Conservation (phyloP, 1,139 yeast species). For the Pichia inconspicua region DNA sequence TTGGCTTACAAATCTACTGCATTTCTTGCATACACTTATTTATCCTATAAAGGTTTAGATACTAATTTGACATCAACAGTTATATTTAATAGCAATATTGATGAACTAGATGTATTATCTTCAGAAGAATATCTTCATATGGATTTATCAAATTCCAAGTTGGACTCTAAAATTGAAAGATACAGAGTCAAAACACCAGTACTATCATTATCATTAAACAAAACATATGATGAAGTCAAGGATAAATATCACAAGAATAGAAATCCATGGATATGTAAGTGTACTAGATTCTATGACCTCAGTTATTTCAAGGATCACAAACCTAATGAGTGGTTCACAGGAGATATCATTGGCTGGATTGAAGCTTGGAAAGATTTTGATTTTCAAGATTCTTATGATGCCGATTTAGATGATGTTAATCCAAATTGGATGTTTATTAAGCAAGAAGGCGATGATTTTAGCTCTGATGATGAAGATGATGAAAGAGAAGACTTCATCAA, state of each 20-base stretch:
- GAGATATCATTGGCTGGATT: conserved; percentile 55
- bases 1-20: conserved; percentile 1
- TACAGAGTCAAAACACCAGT: conserved; percentile 55
- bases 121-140: conserved; percentile 45
- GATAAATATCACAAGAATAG: conserved; percentile 24
- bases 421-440: conserved; percentile 1
- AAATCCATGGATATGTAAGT: conserved; percentile 49
- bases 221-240: conserved; percentile 37
- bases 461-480: conserved; percentile 38
- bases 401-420: background rate
- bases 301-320: conserved; percentile 53
- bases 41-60: conserved; percentile 58
- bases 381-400: conserved; percentile 3
- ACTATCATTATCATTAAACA: conserved; percentile 58
- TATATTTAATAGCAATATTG: conserved; percentile 76
- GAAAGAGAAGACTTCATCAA: conserved; percentile 20
- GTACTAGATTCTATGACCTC: conserved; percentile 53
- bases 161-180: conserved; percentile 67
- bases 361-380: conserved; percentile 37
- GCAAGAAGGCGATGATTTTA: conserved; percentile 26
- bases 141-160: conserved; percentile 49
- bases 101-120: conserved; percentile 48
- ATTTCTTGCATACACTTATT: conserved; percentile 6
- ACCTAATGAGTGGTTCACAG: conserved; percentile 63
- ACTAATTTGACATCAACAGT: conserved; percentile 55